A percentile compares a stretch with the other conserved stretches of the same genome.
phyloP scores from a whole-genome alignment of 1,284 basidiomycete species.

The Neonothopanus nambi region DNA sequence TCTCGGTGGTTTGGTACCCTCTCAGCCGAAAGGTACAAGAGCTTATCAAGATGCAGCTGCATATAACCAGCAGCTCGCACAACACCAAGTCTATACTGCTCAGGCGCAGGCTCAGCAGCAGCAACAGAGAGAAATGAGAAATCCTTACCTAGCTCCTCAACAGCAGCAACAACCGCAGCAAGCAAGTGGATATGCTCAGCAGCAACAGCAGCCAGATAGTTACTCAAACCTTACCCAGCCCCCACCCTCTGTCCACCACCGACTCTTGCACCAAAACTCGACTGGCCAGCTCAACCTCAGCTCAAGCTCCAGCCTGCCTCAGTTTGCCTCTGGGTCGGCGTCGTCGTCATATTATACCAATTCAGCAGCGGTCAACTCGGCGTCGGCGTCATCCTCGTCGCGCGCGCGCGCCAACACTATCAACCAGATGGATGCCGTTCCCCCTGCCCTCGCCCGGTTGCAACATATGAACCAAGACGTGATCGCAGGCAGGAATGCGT shows the following conservation, averaged over 20 bases:
- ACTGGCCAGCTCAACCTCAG: slow-evolving; percentile 46
- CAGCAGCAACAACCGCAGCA: slow-evolving; percentile 39
- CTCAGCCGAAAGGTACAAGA: slow-evolving; percentile 75
- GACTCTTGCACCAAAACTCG: slow-evolving; percentile 49
- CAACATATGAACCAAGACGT: slow-evolving; percentile 89
- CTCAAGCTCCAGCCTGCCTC: slow-evolving; percentile 33
- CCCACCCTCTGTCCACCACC: slow-evolving; percentile 33
- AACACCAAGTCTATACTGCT: slow-evolving; percentile 92
- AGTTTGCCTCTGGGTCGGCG: slow-evolving; percentile 35
- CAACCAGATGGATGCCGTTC: slow-evolving; percentile 84
- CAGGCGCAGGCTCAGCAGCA: slow-evolving; percentile 74
- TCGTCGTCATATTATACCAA: slow-evolving; percentile 65
- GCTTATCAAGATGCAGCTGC: slow-evolving; percentile 91
- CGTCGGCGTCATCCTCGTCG: slow-evolving; percentile 26
- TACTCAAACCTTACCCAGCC: slow-evolving; percentile 36
- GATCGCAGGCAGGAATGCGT: slow-evolving; percentile 75
- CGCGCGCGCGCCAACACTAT: slow-evolving; percentile 86
- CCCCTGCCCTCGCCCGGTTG: slow-evolving; percentile 85
- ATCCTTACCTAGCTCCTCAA: slow-evolving; percentile 63
- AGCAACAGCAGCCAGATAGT: slow-evolving; percentile 20
- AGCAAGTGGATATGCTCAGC: slow-evolving; percentile 34
- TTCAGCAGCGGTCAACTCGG: background rate
- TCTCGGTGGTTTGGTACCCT: slow-evolving; percentile 91
- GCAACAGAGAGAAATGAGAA: slow-evolving; percentile 55
- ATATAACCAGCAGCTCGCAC: slow-evolving; percentile 92